phyloP scores from a whole-genome alignment of 345 rosid genomes.

The Murraya paniculata region DNA sequence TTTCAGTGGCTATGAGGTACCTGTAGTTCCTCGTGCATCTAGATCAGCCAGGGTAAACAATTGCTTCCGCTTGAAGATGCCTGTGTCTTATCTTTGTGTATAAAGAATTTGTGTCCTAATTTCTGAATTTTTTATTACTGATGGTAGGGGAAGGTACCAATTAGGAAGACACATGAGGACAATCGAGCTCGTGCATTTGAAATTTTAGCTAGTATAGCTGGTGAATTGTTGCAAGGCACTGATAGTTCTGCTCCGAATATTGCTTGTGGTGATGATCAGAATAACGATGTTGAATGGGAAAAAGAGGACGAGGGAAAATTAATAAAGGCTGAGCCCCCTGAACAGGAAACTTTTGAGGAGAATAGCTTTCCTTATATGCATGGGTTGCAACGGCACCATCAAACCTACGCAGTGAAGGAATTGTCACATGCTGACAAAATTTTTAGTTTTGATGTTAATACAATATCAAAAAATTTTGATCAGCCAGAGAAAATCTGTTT shows the following conservation, averaged over 20 bases:
- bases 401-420: constrained; percentile 2
- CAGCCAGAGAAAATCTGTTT: constrained; percentile 10
- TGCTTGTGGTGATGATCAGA: not conserved
- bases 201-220: constrained; percentile 34
- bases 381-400: not conserved
- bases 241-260: constrained; percentile 15
- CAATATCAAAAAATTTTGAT: constrained; percentile 4
- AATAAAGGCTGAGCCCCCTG: not conserved
- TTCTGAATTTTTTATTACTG: constrained; percentile 2
- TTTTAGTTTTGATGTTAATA: constrained; percentile 5
- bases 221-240: constrained; percentile 23
- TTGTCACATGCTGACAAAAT: not conserved
- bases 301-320: constrained; percentile 1
- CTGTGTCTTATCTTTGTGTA: constrained; percentile 1
- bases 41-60: constrained; percentile 77
- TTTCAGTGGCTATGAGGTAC: constrained; percentile 82
- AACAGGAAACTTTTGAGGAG: not conserved
- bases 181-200: constrained; percentile 24
- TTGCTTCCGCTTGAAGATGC: not conserved
- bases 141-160: constrained; percentile 23
- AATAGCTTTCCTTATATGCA: not conserved
- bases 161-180: constrained; percentile 21
- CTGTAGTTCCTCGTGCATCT: constrained; percentile 77
- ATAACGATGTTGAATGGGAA: not conserved
- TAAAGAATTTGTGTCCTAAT: not conserved